Evolutionary conservation across 2,329 filamentous ascomycete genomes (phyloP), one percentile per base, ranked within the genome.

Genomic region (Claviceps arundinis): DNA sequence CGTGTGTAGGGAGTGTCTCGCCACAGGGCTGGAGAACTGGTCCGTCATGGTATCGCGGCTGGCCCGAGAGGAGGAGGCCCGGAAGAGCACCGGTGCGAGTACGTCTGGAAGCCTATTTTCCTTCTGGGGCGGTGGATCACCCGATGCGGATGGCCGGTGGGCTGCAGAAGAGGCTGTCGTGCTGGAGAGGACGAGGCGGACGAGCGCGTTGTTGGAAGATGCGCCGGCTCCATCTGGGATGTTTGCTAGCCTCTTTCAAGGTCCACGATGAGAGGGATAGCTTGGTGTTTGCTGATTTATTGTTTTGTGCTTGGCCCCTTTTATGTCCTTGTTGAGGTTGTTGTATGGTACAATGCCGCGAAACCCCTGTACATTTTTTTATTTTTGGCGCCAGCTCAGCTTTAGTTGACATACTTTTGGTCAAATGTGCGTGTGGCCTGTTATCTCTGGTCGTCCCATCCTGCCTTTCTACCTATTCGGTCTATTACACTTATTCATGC

Each of bases 11-110:
- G 78, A 91, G 58, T 96, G 91, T 62, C 75, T 95, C 5, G 73
- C 79, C 53, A 81, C 85, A 2, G 87, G 87, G 0, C 73, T 95
- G 1, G 75, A 78, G 5, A 94, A 95, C 64, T 95, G 90, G 90
- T 77, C 78, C 47, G 77, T 74, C 30, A 97, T 97, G 85, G 82
- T 93, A 19, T 72, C 73, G 11, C 75, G 75, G 52, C 73, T 94
- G 47, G 78, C 78, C 26, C 70, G 68, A 50, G 73, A 75, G 42
- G 75, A 80, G 60, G 64, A 66, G 42, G 63, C 63, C 37, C 62
- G 65, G 54, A 64, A 68, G 53, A 66, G 59, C n/a, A 58, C 57
- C 11, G 70, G 72, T 51, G 22, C 61, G 53, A 58, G 60, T 30
- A 52, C 62, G 11, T 11, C 30, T 34, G 30, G 30, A 0, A 54